These are phyloP conservation scores for Stachybotrys chlorohalonatus DNA, from an alignment of 2,329 filamentous ascomycete genomes.

Conservation along the genomic window DNA sequence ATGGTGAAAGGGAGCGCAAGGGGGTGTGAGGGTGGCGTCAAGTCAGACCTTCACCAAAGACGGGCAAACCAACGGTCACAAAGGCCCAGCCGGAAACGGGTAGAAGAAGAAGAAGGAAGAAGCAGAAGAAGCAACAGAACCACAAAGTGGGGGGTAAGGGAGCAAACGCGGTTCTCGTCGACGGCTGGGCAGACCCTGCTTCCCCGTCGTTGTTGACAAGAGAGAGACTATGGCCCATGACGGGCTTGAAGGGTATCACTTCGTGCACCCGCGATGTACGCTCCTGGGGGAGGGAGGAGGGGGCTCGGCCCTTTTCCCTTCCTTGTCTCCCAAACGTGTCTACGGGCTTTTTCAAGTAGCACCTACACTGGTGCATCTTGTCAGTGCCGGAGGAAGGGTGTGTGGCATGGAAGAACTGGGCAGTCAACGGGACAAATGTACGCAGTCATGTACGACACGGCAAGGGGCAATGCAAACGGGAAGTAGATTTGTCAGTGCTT, in stretches of 20 bases:
- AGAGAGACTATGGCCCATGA: neutral
- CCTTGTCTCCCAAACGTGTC: neutral
- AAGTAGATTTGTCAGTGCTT: neutral
- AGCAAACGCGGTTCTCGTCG: neutral
- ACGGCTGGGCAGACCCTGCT: neutral
- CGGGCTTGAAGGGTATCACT: neutral
- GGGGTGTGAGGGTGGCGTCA: too few species aligned
- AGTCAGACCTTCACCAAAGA: too few species aligned
- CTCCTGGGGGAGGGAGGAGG: neutral
- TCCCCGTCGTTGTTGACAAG: neutral
- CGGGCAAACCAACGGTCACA: neutral
- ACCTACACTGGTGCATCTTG: neutral
- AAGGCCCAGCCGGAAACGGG: neutral
- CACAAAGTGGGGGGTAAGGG: neutral
- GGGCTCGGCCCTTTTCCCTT: neutral
- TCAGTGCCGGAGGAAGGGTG: neutral
- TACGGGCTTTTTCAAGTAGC: neutral
- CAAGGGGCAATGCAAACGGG: neutral
- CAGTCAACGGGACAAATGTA: neutral
- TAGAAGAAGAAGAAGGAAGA: neutral
- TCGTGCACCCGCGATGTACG: neutral
- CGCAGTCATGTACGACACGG: neutral
- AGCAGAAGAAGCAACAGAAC: too few species aligned
- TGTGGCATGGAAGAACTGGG: neutral
- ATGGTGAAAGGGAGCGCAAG: too few species aligned